A percentile compares a stretch with the other conserved stretches of the same genome.
Evolutionary conservation across 2,329 filamentous ascomycete genomes (phyloP).

Genomic region (Fusarium sambucinum): DNA sequence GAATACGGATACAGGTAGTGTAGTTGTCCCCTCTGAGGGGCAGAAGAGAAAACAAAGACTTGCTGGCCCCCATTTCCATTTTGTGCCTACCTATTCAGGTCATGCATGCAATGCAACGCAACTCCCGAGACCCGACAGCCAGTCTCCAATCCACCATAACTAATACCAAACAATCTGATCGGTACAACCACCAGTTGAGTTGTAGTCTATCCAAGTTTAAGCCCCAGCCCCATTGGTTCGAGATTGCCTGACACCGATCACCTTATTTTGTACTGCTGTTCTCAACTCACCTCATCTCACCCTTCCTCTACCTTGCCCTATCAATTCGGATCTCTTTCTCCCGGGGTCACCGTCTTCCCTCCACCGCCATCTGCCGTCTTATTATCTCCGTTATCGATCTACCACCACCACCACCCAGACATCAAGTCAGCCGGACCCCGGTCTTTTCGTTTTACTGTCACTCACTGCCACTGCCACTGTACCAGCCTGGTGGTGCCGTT

Average conservation of each 20-base stretch:
- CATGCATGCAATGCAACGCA: conserved; percentile 46
- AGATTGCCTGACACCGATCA: conserved; percentile 18
- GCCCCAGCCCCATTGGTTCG: conserved; percentile 22
- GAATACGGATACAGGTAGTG: background rate
- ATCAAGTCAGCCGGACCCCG: conserved; percentile 15
- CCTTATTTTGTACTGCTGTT: conserved; percentile 15
- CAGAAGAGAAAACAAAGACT: conserved; percentile 31
- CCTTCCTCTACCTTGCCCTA: conserved; percentile 10
- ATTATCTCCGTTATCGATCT: conserved; percentile 32
- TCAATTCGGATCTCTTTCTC: conserved; percentile 22
- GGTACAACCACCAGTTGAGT: conserved; percentile 7
- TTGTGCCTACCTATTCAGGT: conserved; percentile 18
- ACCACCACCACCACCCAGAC: conserved; percentile 10
- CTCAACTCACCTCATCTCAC: conserved; percentile 4
- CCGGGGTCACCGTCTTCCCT: conserved; percentile 34
- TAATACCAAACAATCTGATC: conserved; percentile 37
- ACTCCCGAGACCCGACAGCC: conserved; percentile 33
- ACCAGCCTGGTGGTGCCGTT: conserved; percentile 40
- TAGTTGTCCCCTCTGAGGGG: conserved; percentile 15
- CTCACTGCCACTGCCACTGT: conserved; percentile 16
- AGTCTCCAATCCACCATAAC: conserved; percentile 44
- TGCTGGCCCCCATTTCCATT: conserved; percentile 6
- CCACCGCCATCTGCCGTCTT: conserved; percentile 37
- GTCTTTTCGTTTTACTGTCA: conserved; percentile 28
- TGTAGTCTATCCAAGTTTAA: conserved; percentile 9